Evolutionary conservation across 768 basidiomycete genomes (phyloP).

Genomic region (Sarcomyxa edulis): DNA sequence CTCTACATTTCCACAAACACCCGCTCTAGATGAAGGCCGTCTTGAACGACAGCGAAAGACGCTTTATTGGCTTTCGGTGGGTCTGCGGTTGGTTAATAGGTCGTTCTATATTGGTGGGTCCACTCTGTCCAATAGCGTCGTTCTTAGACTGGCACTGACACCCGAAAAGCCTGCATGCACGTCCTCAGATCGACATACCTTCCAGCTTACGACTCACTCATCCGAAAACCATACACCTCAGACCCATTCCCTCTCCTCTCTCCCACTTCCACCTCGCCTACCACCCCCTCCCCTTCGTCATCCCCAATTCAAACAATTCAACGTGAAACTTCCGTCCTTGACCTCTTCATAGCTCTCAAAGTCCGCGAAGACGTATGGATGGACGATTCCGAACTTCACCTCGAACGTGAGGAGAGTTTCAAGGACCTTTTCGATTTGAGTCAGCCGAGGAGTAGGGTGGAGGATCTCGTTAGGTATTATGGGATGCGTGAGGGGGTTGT

Average conservation of each 20-base stretch:
- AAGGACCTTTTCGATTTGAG: constrained; percentile 74
- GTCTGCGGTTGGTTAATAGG: constrained; percentile 60
- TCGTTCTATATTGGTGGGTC: constrained; percentile 61
- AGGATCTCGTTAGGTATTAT: constrained; percentile 59
- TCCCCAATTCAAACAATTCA: constrained; percentile 41
- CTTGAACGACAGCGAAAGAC: constrained; percentile 57
- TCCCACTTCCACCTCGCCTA: constrained; percentile 14
- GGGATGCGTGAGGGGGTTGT: constrained; percentile 37
- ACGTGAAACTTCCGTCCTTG: constrained; percentile 70
- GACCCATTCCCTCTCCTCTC: constrained; percentile 66
- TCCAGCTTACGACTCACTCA: constrained; percentile 53
- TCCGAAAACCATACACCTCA: constrained; percentile 66
- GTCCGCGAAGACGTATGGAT: constrained; percentile 74
- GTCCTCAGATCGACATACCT: constrained; percentile 74
- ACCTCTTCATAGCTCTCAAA: constrained; percentile 76
- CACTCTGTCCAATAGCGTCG: neutral
- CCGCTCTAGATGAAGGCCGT: constrained; percentile 30
- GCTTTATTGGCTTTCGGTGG: constrained; percentile 64
- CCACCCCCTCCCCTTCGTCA: constrained; percentile 16
- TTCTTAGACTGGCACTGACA: constrained; percentile 1
- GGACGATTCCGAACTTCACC: constrained; percentile 70
- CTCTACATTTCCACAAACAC: constrained; percentile 49
- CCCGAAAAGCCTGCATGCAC: constrained; percentile 67
- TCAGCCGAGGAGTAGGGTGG: constrained; percentile 71
- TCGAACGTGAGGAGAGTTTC: constrained; percentile 71